Evolutionary conservation across 2,329 filamentous ascomycete genomes (phyloP), one percentile per base, ranked within the genome.

Genomic region (Sporothrix euskadiensis): DNA sequence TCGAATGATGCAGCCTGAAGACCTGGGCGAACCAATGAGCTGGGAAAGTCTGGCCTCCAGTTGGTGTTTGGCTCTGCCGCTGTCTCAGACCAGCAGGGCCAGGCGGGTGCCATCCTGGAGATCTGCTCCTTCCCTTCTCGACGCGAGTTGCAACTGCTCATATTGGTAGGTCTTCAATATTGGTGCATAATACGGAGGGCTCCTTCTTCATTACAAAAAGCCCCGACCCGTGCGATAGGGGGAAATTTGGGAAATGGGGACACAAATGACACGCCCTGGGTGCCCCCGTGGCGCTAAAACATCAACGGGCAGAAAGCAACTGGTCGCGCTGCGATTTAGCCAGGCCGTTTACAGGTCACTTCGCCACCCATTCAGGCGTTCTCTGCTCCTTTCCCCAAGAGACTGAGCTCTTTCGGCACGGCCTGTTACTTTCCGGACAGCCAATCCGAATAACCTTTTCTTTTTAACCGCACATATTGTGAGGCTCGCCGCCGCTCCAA

Each of bases 81-180:
- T 69, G 66, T 69, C 66, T 69, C 66, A 56, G 66, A 12, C 32
- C 66, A 69, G 66, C 47, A 56, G 47, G 49, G 32, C 66, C 19
- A 54, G 44, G 47, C 65, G 49, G 14, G n/a, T 68, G 63, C 41
- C 41, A 32, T 22, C 30, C 12, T 32, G 26, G 14, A 54, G 52
- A 69, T 44, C 4, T 69, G 66, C 9, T 56, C 32, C 49, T 32
- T 69, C n/a, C 49, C n/a, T 69, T 32, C 66, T 4, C 26, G 47
- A 54, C 16, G 49, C 19, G 66, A 56, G 47, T 49, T 52, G 39
- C 14, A 68, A 32, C 10, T 59, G 5, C 19, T 35, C 19, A 10
- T 32, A 61, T 16, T 57, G 12, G 54, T 22, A n/a, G 10, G 22
- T 16, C 26, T 8, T 35, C 35, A 8, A 8, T 22, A 49, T 12